Evolutionary conservation across 495 filamentous ascomycete genomes (phyloP).

Genomic region (Penicillium coprophilum): DNA sequence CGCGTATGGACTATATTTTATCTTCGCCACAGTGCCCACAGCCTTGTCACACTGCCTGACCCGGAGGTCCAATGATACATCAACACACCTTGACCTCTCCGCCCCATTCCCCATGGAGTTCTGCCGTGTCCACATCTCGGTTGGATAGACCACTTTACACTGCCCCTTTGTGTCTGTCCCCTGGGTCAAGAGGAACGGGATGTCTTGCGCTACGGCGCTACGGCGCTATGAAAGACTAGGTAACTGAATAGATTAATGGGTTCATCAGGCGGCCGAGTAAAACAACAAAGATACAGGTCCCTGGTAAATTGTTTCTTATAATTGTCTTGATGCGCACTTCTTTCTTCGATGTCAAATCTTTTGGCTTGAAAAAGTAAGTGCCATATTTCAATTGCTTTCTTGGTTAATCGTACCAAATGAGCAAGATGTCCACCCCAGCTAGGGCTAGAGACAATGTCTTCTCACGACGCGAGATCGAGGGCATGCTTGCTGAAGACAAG

Average conservation of each 20-base stretch:
- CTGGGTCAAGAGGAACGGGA: slow-evolving; percentile 7
- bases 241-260: slow-evolving; percentile 12
- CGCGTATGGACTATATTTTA: slow-evolving; percentile 10
- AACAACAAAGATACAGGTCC: background rate
- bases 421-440: slow-evolving; percentile 7
- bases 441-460: slow-evolving; percentile 48
- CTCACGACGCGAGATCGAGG: slow-evolving; percentile 71
- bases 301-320: background rate
- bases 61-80: background rate
- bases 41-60: slow-evolving; percentile 1
- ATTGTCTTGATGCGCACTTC: background rate
- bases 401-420: slow-evolving; percentile 4
- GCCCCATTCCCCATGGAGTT: slow-evolving; percentile 2
- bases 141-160: slow-evolving; percentile 14
- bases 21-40: slow-evolving; percentile 3
- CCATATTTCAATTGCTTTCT: slow-evolving; percentile 1
- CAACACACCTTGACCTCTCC: background rate
- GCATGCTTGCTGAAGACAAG: slow-evolving; percentile 71
- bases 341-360: background rate
- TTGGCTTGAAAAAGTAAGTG: background rate
- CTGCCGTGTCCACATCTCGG: slow-evolving; percentile 8
- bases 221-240: slow-evolving; percentile 11
- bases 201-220: slow-evolving; percentile 10
- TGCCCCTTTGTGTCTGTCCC: slow-evolving; percentile 14
- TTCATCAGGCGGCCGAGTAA: background rate